Evolutionary conservation across 2,329 filamentous ascomycete species (phyloP), one percentile per base, ranked within the genome.

Genomic region (Coniella vitis): DNA sequence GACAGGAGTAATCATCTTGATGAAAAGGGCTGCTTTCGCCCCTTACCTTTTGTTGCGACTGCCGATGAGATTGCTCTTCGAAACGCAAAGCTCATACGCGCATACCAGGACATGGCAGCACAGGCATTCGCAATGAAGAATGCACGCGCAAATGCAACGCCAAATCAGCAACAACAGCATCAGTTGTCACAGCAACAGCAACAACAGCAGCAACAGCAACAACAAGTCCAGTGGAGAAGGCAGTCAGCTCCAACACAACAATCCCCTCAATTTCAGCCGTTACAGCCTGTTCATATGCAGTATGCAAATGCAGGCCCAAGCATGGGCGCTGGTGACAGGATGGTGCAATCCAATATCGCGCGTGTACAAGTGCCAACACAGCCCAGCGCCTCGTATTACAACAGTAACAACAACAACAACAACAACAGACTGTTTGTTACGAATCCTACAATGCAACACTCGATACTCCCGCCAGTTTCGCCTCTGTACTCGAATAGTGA

Each of bases 1-100:
- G 62, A 65, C 45, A 60, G 61, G 39, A 41, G 37, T 8, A 36
- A 36, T 1, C 57, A 60, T 40, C 38, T 44, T 16, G 45, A 47
- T 29, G 31, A 38, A 10, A n/a, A 31, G 13, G 10, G 43, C 44
- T 1, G 34, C 46, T 20, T 35, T 37, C 19, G 41, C 29, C n/a
- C 21, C 34, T 14, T 29, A 25, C n/a, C 19, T 7, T 47, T 46
- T 14, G 16, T 47, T 4, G 34, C 42, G 10, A 34, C 1, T n/a
- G 19, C 20, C 3, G 36, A n/a, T 14, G 53, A 52, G 4, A 46
- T 56, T 9, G 54, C 57, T 32, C 35, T 21, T 8, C 48, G 50
- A 1, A 63, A 61, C 22, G 35, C 25, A 1, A 8, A 0, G 0
- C 49, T 59, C 8, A 59, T 63, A 32, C 41, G 42, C 19, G 17